Conservation (phyloP, 1,139 yeast genomes). For the Zhuliangozyma parablackwelliae region DNA sequence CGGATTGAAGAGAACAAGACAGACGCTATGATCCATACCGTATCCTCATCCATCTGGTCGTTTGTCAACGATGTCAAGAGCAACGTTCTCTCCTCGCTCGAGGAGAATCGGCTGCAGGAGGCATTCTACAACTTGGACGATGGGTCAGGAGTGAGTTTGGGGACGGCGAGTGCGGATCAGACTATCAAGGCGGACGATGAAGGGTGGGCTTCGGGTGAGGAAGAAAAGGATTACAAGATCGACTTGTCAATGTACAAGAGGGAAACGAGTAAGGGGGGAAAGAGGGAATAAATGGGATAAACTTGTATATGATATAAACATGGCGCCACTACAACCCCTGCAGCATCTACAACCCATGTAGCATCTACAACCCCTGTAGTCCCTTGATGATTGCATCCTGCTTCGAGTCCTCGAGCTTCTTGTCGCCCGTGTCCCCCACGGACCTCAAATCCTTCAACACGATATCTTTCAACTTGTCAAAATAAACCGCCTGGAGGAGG, state of each 20-base stretch:
- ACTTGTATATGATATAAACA: not conserved
- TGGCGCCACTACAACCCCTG: not conserved
- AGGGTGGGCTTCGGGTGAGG: constrained; percentile 8
- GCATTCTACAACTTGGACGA: constrained; percentile 24
- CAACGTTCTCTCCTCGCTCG: constrained; percentile 35
- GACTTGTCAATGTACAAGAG: constrained; percentile 24
- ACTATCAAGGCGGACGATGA: constrained; percentile 5
- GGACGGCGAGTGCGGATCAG: constrained; percentile 2
- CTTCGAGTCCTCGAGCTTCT: constrained; percentile 35
- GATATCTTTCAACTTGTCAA: constrained; percentile 89
- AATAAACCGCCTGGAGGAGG: constrained; percentile 86
- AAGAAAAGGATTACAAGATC: constrained; percentile 15
- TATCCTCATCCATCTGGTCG: constrained; percentile 43
- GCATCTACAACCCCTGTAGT: constrained; percentile 31
- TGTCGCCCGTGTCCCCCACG: constrained; percentile 36
- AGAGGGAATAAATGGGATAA: not conserved
- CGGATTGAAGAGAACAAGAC: constrained; percentile 2
- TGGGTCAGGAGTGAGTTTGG: constrained; percentile 22
- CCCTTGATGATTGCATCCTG: constrained; percentile 53
- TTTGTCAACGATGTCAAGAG: constrained; percentile 42
- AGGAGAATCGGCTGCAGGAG: constrained; percentile 7
- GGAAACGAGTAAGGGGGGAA: not conserved
- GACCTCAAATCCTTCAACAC: constrained; percentile 64
- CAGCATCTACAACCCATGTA: constrained; percentile 23
- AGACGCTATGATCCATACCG: constrained; percentile 40